Evolutionary conservation across 2,329 filamentous ascomycete species (phyloP), one percentile per base, ranked within the genome.

Genomic region (Grosmannia huntii): DNA sequence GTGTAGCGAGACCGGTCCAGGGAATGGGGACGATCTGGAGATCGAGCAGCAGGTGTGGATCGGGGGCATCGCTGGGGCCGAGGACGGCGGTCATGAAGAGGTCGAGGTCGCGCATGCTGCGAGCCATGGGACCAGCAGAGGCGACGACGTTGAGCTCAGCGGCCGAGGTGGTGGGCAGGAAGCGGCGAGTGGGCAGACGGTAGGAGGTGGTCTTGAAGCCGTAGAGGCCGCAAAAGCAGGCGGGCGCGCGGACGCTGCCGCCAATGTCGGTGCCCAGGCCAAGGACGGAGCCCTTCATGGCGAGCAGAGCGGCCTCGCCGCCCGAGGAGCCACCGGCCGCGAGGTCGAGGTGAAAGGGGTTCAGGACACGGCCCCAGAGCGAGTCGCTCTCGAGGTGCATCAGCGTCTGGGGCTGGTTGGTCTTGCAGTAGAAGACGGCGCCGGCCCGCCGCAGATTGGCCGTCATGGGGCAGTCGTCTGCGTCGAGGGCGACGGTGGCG

Each of bases 1-100:
- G 48, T 81, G 70, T 0, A 80, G 65, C 0, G 74, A 59, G 36
- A 6, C 53, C 57, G 5, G 41, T 55, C 58, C 58, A 89, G 0
- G 85, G 85, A 0, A 89, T 72, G 21, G 86, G 82, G 56, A 82
- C 70, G 0, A 85, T 82, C 0, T 83, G 70, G 0, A 86, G 85
- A 66, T 89, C 86, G 75, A 74, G 61, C 41, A 44, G 41, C 19
- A 44, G 41, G 16, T 44, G 16, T 1, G 41, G 41, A 2, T 5
- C 16, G 11, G 48, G 10, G 79, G 70, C 1, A 85, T 86, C 89
- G 0, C 86, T 86, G 28, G 76, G 76, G 14, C 71, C 73, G 1
- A 89, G 70, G 2, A 87, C 66, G 0, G 76, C 63, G 81, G 76
- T 1, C 54, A 82, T 74, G 2, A 58, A 60, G 3, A 88, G 68